Evolutionary conservation across 2,329 filamentous ascomycete genomes (phyloP).

Genomic region (Fusarium humuli): DNA sequence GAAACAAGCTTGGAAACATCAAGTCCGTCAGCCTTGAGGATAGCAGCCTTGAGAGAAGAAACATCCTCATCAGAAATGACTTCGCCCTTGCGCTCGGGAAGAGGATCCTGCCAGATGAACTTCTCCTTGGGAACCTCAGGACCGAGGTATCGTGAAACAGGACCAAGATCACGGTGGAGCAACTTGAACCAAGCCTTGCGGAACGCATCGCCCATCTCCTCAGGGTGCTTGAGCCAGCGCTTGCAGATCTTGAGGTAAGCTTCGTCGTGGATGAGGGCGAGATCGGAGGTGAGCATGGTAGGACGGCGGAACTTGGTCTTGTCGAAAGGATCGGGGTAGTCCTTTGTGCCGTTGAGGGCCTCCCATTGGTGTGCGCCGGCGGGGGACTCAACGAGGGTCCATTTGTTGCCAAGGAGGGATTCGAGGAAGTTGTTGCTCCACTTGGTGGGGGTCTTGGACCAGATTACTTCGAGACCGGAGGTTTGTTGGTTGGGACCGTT

Average conservation of each 20-base stretch:
- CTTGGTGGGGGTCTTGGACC: conserved; percentile 80
- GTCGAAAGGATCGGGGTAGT: conserved; percentile 80
- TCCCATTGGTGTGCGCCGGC: conserved; percentile 79
- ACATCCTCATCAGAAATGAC: conserved; percentile 73
- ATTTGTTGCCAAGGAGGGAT: conserved; percentile 82
- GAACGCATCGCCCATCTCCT: conserved; percentile 77
- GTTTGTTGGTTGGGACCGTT: conserved; percentile 81
- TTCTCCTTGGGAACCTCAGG: conserved; percentile 78
- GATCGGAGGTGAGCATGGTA: conserved; percentile 81
- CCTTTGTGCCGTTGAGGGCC: conserved; percentile 74
- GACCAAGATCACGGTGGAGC: conserved; percentile 82
- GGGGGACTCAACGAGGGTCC: conserved; percentile 80
- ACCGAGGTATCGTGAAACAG: conserved; percentile 75
- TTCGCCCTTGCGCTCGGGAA: conserved; percentile 69
- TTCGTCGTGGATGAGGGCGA: conserved; percentile 78
- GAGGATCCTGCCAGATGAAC: conserved; percentile 80
- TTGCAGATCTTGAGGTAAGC: conserved; percentile 81
- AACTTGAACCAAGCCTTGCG: conserved; percentile 86
- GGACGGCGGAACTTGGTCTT: conserved; percentile 77
- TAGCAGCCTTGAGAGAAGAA: conserved; percentile 73
- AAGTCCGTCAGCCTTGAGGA: conserved; percentile 70
- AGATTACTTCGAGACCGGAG: conserved; percentile 81
- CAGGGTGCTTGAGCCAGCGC: conserved; percentile 74
- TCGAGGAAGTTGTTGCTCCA: conserved; percentile 82
- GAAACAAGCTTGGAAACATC: conserved; percentile 71